Percentiles rank a stretch among this genome's conserved stretches.
Evolutionary conservation across 164 flowering plant species (phyloP).

Genomic region (Magnolia changhungtana): DNA sequence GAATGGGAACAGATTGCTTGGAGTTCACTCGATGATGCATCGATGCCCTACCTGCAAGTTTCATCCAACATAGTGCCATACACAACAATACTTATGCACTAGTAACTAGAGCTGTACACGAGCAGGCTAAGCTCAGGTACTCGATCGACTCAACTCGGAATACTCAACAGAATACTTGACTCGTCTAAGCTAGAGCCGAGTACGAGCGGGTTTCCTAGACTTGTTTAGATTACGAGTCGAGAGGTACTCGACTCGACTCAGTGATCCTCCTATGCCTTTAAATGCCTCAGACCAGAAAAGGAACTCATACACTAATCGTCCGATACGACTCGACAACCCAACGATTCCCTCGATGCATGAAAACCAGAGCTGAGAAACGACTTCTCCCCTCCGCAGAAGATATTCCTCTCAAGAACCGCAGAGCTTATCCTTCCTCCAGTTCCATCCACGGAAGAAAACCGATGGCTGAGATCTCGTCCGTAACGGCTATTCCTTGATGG

Average conservation of each 20-base stretch:
- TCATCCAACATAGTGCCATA: too few relatives aligned
- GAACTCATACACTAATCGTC: not conserved
- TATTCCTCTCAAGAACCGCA: not conserved
- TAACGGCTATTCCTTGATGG: not conserved
- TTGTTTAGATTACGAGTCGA: too few relatives aligned
- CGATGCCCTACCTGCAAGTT: too few relatives aligned
- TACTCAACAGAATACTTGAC: too few relatives aligned
- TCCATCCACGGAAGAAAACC: constrained; percentile 1
- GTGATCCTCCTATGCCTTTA: not conserved
- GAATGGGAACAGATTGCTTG: too few relatives aligned
- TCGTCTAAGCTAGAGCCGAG: too few relatives aligned
- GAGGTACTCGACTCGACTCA: not conserved
- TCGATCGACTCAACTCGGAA: too few relatives aligned
- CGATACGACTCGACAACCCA: not conserved
- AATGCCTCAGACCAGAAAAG: not conserved
- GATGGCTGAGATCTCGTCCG: not conserved
- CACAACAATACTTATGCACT: too few relatives aligned
- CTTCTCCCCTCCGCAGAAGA: not conserved
- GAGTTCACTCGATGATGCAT: too few relatives aligned
- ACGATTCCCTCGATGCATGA: not conserved
- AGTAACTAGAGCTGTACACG: too few relatives aligned
- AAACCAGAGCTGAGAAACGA: not conserved
- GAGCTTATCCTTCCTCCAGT: not conserved
- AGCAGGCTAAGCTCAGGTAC: too few relatives aligned
- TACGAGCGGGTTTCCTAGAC: too few relatives aligned